Evolutionary conservation across 257 asterid genomes (phyloP), one percentile per base, ranked within the genome.

Genomic region (Capsicum baccatum): DNA sequence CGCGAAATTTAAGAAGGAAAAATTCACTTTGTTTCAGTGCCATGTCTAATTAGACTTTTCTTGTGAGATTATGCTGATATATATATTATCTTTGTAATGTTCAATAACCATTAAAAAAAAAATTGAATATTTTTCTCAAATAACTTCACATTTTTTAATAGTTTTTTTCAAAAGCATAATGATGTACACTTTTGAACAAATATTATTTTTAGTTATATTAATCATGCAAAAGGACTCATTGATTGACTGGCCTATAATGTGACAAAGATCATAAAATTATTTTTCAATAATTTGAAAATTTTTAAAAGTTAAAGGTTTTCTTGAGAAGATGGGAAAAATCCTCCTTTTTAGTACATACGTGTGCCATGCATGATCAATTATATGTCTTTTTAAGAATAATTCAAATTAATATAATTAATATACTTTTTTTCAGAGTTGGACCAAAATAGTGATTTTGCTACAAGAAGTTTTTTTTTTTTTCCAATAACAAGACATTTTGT

Each of bases 371-470:
- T 33, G 15, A 54, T 26, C 64, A 78, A 26, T 16, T 42, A 42
- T 33, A 54, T 26, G 81, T 14, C 81, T 13, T 76, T 76, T 54
- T 8, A 21, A 52, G 59, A 35, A 52, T 11, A n/a, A 52, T 54
- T 26, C 33, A 78, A 78, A 47, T 78, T 26, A 54, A 54, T 26
- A 54, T 26, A 52, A 69, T 78, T 54, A 54, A 26, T 14, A 78
- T 54, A 78, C 64, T 76, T 76, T 74, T 39, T 76, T 71, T 26
- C 5, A 54, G 1, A 52, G 26, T 54, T 78, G 33, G 81, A 78
- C 64, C 64, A 78, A 78, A 78, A 78, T 78, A 78, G 81, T 78
- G 64, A 54, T 68, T 35, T 52, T 52, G 63, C 63, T 52, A 7
- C 44, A 21, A 50, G 21, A 21, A 12, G 62, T 50, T 6, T 12